Evolutionary conservation across 352 stramenopile species (phyloP), one percentile per base, ranked within the genome.

Genomic region (Achlya hypogyna): DNA sequence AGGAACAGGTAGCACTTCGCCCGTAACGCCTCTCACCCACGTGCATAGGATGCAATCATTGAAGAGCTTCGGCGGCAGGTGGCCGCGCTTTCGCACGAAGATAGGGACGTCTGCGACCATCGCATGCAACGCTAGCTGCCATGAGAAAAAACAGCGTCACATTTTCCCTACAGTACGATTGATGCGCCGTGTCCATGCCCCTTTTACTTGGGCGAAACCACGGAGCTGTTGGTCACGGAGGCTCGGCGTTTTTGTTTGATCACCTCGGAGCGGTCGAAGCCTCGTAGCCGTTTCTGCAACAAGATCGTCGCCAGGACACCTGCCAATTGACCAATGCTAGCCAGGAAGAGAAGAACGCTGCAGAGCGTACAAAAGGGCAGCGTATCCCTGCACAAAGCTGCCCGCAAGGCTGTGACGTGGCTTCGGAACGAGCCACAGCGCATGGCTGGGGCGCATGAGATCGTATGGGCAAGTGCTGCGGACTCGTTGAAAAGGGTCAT

Each of bases 31-130:
- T 63, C 4, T 12, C 10, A 10, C 49, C 2, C 1, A 10, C 28
- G 1, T 63, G 27, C 32, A 49, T 65, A 65, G 58, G 58, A 67
- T 18, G 60, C 60, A 0, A 42, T 67, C 31, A 67, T 67, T 29
- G 23, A 56, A 51, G 60, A 67, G n/a, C 47, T 67, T 5, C 40
- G 60, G 10, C 60, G 60, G 2, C 60, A 67, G 59, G 38, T 67
- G 2, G 60, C 60, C 6, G n/a, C 54, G 27, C 23, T 49, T 9
- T 52, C 54, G 4, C 27, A 63, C 20, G 54, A 63, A 3, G 54
- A 63, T 10, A 58, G 10, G 51, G 29, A 63, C 42, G 28, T 49
- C 25, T 1, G 23, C 23, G 31, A 27, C 3, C 35, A 5, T 52
- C 54, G 54, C 31, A 56, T 56, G 49, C 12, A 10, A 10, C 49